Conservation (phyloP, 169 alveolate genomes). For the Blepharisma undulans region DNA sequence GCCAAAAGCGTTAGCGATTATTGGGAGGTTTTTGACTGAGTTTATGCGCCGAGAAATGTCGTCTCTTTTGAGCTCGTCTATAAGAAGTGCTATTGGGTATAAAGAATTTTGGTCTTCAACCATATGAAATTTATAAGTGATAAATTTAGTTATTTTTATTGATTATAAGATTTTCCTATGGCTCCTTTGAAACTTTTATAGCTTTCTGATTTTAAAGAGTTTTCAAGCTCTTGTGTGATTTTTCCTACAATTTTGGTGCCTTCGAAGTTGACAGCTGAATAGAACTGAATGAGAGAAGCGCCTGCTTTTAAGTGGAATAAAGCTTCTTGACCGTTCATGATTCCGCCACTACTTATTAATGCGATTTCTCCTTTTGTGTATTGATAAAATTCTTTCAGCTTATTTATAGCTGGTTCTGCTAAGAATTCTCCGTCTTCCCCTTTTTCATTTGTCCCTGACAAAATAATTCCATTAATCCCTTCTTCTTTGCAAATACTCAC, state of each 20-base stretch:
- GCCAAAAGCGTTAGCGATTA: constrained; percentile 73
- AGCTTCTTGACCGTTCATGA: constrained; percentile 21
- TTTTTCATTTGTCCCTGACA: not conserved
- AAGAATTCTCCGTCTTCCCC: constrained; percentile 38
- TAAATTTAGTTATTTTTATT: not conserved
- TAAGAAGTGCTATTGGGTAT: constrained; percentile 48
- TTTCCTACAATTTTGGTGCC: constrained; percentile 27
- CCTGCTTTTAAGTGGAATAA: constrained; percentile 21
- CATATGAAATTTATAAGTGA: not conserved
- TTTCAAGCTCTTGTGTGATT: not conserved
- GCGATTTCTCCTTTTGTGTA: constrained; percentile 37
- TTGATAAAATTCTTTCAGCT: constrained; percentile 14
- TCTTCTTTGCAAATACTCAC: not conserved
- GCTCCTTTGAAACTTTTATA: not conserved
- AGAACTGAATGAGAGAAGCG: constrained; percentile 30
- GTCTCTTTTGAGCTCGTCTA: constrained; percentile 76
- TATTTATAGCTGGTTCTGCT: not conserved
- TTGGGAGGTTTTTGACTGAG: constrained; percentile 61
- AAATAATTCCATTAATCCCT: not conserved
- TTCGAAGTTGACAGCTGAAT: constrained; percentile 27
- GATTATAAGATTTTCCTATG: not conserved
- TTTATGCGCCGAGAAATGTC: constrained; percentile 70
- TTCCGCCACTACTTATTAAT: constrained; percentile 40
- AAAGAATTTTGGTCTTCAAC: not conserved
- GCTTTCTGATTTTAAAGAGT: not conserved